Base-by-base conservation (phyloP, 148 eudicot genomes). In the Pharnaceum exiguum region DNA sequence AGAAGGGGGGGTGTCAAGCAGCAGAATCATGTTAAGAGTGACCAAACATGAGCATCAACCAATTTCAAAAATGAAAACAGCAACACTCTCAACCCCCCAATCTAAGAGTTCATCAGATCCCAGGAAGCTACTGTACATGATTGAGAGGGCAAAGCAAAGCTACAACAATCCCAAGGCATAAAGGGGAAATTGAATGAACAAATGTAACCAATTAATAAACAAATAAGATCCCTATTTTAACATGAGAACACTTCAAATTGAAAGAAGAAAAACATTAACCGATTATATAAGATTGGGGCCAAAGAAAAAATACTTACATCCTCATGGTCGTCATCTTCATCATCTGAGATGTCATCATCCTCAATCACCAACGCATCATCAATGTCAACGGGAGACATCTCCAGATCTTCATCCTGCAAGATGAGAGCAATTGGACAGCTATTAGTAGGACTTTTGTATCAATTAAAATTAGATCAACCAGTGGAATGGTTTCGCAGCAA, bases 301-400 rank as follows among this genome's bases (percentile, higher is more conserved):
- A 35, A 21, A 21, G 6, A 39, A 31, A 15, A 7, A 17, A 28
- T 13, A 46, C 89, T 60, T 89, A 94, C 99, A 75, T 89, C 91
- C 57, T 86, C 96, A 36, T 83, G 82, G 63, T 85, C 98, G 45
- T 87, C 99, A 24, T 91, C 97, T 37, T 87, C 90, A 37, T 89
- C 99, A 55, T 89, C 99, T 0, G 96, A 89, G 46, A 83, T 73
- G 58, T 89, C 91, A 32, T 94, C 95, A 73, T 93, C 95, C 69
- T 94, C 99, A 58, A 94, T 89, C 63, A 89, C 87, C 78, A 89
- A 70, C 5, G 86, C 84, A 55, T 94, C 99, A 57, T 93, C 96
- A 53, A 88, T 81, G 65, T 89, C 99, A 16, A 82, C 86, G 48
- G 82, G 96, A 42, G 99, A 79, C 69, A 86, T 78, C 39, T 89